Base-by-base conservation (phyloP, 306 rosid species). In the Vachellia collinsii region DNA sequence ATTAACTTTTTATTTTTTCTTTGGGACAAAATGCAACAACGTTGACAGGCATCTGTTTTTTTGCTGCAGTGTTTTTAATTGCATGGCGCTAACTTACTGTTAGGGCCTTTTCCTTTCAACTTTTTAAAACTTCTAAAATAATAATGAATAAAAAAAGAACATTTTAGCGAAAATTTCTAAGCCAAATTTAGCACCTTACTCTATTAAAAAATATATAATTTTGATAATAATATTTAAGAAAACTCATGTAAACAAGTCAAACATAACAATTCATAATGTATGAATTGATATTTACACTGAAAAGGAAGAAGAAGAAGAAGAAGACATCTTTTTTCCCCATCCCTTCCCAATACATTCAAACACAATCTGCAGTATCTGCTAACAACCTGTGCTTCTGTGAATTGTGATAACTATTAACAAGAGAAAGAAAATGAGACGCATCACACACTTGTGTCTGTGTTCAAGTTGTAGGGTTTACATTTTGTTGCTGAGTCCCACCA, bases 401-500 rank as follows among this genome's bases (percentile, higher is more conserved):
- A 61, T 4, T 23, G 67, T 61, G 67, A 61, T 25, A 19, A 61
- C 67, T 61, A 11, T 4, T 12, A 25, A 13, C n/a, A 29, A 5
- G 12, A 6, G 19, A 23, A 5, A 70, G 50, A 46, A 19, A n/a
- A 29, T 11, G 70, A 70, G 77, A 38, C 47, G 25, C 62, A 11
- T 20, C 44, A 58, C 8, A 58, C 29, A n/a, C n/a, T n/a, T n/a
- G n/a, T 39, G 6, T 3, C 11, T 58, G 65, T 19, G 23, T 1
- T 8, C 0, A 58, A 0, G 12, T 22, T 12, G 81, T 47, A n/a
- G 11, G 19, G 78, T 82, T 76, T 54, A 54, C 25, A 7, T n/a
- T 29, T 54, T 82, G 34, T 10, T 29, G 73, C 12, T 77, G 84
- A 73, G 82, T 48, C 63, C 84, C 85, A 66, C n/a, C 11, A 8